Evolutionary conservation across 768 basidiomycete species (phyloP), one percentile per base, ranked within the genome.

Genomic region (Lactarius sanguifluus): DNA sequence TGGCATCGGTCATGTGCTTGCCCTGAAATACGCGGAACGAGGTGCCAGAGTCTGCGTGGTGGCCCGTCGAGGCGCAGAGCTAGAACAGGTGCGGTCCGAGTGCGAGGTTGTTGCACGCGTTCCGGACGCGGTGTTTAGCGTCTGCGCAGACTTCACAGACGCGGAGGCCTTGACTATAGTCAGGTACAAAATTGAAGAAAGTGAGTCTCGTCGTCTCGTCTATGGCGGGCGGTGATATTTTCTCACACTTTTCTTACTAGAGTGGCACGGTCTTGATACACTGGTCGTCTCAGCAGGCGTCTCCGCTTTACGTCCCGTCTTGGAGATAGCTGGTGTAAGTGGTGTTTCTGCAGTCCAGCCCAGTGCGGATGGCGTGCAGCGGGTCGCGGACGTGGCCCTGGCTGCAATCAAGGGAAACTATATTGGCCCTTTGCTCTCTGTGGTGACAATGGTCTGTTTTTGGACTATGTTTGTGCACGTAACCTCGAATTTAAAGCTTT

Each of bases 231-330:
- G 20, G 8, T 5, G 18, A 32, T 34, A n/a, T 34, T 30, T 66
- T 28, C 47, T 66, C 28, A 62, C 47, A 25, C 28, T 10, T 57
- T 58, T 7, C 38, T 40, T 40, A 1, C 20, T 41, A 96, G 94
- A 81, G 69, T 95, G 93, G 92, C 79, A 77, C 1, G 91, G 93
- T 18, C 70, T 96, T 1, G 94, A 96, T 75, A 96, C 94, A 0
- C 73, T 96, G 6, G 78, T 94, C 36, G 84, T 96, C 41, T 83
- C 85, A 38, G 93, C 94, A 3, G 95, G 95, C 4, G 90, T 95
- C 0, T 92, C 92, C 1, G 88, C 93, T 13, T 79, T 94, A 3
- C 86, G 84, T 61, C 90, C 94, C 0, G 78, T 96, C 30, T 80
- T 95, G 75, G 82, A 85, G 2, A 76, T 92, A 12, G 88, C 91